These are phyloP conservation scores for Mycena rebaudengoi DNA, from an alignment of 768 basidiomycete genomes.

Conservation along the genomic window DNA sequence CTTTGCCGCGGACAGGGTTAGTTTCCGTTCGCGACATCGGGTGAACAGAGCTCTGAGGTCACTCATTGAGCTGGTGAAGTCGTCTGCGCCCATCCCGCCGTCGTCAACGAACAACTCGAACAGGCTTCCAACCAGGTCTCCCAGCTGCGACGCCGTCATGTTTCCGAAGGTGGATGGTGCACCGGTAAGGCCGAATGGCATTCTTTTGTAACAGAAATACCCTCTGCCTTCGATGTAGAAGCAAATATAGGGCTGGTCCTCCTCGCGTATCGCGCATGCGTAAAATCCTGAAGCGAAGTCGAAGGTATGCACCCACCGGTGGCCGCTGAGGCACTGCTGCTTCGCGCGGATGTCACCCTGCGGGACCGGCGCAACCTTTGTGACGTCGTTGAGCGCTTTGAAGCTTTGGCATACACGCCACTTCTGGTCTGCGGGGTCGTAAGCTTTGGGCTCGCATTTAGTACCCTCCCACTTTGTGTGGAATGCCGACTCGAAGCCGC, in stretches of 20 bases:
- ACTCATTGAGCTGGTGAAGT: not conserved
- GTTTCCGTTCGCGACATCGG: constrained; percentile 24
- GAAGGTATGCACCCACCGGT: constrained; percentile 43
- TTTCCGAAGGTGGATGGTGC: constrained; percentile 45
- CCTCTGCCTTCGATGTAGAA: constrained; percentile 50
- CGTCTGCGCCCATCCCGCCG: too few relatives aligned
- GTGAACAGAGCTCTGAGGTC: constrained; percentile 25
- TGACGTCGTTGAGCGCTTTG: constrained; percentile 41
- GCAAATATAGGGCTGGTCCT: constrained; percentile 35
- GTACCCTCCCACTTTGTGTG: not conserved
- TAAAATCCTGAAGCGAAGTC: constrained; percentile 51
- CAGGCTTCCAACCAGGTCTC: constrained; percentile 31
- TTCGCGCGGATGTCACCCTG: constrained; percentile 49
- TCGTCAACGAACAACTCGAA: constrained; percentile 22
- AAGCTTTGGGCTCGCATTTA: too few relatives aligned
- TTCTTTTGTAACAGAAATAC: constrained; percentile 40
- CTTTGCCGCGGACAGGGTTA: constrained; percentile 23
- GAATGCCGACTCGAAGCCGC: not conserved
- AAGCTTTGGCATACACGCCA: constrained; percentile 51
- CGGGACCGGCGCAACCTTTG: constrained; percentile 36
- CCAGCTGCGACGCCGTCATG: constrained; percentile 34
- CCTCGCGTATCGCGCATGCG: constrained; percentile 27
- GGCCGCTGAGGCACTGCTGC: constrained; percentile 44
- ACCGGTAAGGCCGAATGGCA: constrained; percentile 52
- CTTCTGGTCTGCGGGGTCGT: too few relatives aligned